phyloP scores from a whole-genome alignment of 441 rosid genomes.

The Euphorbia schlechtendalii region DNA sequence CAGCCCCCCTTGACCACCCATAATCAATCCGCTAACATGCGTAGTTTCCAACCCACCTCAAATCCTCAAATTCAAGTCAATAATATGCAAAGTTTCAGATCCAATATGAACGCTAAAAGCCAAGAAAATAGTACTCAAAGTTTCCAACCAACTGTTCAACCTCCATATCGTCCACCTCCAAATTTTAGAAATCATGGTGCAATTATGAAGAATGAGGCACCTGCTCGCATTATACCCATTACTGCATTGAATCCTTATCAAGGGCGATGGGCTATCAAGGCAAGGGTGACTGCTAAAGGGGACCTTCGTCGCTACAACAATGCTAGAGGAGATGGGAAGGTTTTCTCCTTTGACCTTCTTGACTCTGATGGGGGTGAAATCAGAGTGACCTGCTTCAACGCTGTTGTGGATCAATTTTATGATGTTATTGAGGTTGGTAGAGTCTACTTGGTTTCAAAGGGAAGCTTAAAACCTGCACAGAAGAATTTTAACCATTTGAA shows the following conservation, averaged over 20 bases:
- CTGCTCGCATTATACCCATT: constrained; percentile 57
- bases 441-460: constrained; percentile 27
- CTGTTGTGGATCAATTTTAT: constrained; percentile 73
- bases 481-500: constrained; percentile 68
- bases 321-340: constrained; percentile 87
- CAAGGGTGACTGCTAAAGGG: constrained; percentile 76
- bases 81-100: too few species aligned
- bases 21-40: too few species aligned
- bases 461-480: constrained; percentile 52
- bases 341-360: constrained; percentile 78
- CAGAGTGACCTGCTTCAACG: constrained; percentile 76
- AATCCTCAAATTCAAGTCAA: too few species aligned
- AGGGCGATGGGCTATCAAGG: constrained; percentile 83
- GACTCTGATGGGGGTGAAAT: constrained; percentile 89
- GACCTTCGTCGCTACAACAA: constrained; percentile 75
- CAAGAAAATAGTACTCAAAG: too few species aligned
- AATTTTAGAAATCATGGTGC: constrained; percentile 58
- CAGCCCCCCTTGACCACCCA: too few species aligned
- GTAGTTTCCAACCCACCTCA: too few species aligned
- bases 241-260: constrained; percentile 76
- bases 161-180: constrained; percentile 48
- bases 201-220: constrained; percentile 58
- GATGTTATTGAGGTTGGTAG: constrained; percentile 64
- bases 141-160: too few species aligned
- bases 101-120: too few species aligned